phyloP scores from a whole-genome alignment of 768 basidiomycete genomes.

The Jaapia argillacea region DNA sequence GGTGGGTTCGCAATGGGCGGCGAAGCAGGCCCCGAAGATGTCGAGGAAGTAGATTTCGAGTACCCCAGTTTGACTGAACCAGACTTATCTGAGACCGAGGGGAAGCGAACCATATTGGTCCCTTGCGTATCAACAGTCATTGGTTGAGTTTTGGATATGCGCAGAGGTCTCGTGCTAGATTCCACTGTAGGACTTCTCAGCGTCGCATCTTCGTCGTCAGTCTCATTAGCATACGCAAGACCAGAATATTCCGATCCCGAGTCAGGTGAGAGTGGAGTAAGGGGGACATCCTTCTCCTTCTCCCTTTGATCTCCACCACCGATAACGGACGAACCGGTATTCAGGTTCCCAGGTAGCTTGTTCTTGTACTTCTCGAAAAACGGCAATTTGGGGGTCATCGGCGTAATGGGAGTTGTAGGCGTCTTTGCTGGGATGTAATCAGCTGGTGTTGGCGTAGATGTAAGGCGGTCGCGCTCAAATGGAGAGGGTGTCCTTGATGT shows the following conservation, averaged over 20 bases:
- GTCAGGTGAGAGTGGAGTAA: slow-evolving; percentile 16
- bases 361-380: slow-evolving; percentile 49
- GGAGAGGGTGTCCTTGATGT: slow-evolving; percentile 14
- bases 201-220: slow-evolving; percentile 22
- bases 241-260: slow-evolving; percentile 15
- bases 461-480: neutral
- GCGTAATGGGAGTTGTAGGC: slow-evolving; percentile 12
- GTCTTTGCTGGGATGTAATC: neutral
- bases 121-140: slow-evolving; percentile 2
- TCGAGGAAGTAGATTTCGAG: slow-evolving; percentile 14
- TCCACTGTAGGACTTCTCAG: slow-evolving; percentile 14
- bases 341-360: slow-evolving; percentile 12
- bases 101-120: slow-evolving; percentile 23
- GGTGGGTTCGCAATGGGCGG: slow-evolving; percentile 12
- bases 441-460: neutral
- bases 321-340: neutral
- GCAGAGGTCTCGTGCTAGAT: neutral
- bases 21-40: slow-evolving; percentile 20
- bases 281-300: slow-evolving; percentile 9
- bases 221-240: slow-evolving; percentile 27
- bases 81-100: slow-evolving; percentile 14
- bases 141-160: neutral
- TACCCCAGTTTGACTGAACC: slow-evolving; percentile 6
- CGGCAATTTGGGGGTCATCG: slow-evolving; percentile 26
- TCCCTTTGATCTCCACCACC: slow-evolving; percentile 11